Percentiles rank a stretch among this genome's conserved stretches.
Evolutionary conservation across 352 stramenopile genomes (phyloP).

Genomic region (Phytophthora macrochlamydospora): DNA sequence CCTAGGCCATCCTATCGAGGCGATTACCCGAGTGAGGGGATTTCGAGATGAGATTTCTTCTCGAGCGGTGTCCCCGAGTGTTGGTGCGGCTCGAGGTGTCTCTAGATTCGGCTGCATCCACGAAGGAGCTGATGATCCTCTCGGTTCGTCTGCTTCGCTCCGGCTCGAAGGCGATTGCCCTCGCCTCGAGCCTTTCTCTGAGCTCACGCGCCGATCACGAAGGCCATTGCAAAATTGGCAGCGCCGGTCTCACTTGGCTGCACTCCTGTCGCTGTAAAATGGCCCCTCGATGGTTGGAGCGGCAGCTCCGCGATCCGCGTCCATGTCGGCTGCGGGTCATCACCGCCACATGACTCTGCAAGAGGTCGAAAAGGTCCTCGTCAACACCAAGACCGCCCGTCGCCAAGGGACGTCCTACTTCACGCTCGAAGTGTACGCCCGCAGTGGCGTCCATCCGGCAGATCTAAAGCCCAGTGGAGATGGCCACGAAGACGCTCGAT

Average conservation of each 20-base stretch:
- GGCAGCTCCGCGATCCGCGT: not conserved
- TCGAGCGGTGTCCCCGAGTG: not conserved
- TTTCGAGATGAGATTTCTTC: not conserved
- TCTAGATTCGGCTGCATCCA: constrained; percentile 3
- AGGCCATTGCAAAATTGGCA: not conserved
- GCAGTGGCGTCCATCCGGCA: not conserved
- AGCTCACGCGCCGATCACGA: not conserved
- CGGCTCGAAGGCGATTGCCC: not conserved
- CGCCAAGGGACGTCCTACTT: constrained; percentile 22
- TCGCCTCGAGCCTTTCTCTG: not conserved
- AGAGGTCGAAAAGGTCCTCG: constrained; percentile 20
- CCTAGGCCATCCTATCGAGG: no score
- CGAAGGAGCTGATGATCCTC: not conserved
- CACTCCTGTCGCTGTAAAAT: not conserved
- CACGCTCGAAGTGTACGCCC: constrained; percentile 23
- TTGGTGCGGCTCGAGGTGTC: not conserved
- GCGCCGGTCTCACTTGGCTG: not conserved
- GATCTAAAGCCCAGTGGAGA: constrained; percentile 7
- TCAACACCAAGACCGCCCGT: constrained; percentile 17
- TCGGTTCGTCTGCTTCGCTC: constrained; percentile 2
- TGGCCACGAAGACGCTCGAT: not conserved
- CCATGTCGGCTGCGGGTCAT: not conserved
- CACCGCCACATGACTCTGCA: constrained; percentile 18
- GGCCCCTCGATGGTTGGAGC: constrained; percentile 1
- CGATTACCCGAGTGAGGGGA: not conserved